phyloP scores from a whole-genome alignment of 805 yeast species.

The Hagleromyces aurorensis region DNA sequence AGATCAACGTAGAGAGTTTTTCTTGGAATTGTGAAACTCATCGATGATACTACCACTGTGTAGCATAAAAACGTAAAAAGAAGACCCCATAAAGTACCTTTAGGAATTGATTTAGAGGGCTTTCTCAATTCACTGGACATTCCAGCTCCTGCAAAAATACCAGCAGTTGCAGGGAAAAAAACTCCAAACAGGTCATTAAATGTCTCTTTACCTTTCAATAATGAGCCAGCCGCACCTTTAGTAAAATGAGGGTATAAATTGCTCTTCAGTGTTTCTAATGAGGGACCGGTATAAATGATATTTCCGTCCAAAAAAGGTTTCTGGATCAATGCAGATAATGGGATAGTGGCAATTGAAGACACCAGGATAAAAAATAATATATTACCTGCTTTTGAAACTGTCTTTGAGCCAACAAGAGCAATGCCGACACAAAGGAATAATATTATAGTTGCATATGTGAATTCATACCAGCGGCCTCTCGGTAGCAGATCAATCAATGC shows the following conservation, averaged over 20 bases:
- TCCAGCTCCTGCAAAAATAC: slow-evolving; percentile 96
- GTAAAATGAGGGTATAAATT: slow-evolving; percentile 80
- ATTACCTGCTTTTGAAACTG: slow-evolving; percentile 78
- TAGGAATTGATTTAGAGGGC: slow-evolving; percentile 86
- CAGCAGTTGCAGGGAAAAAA: slow-evolving; percentile 97
- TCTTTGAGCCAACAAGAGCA: slow-evolving; percentile 70
- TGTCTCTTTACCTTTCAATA: slow-evolving; percentile 51
- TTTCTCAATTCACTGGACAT: slow-evolving; percentile 90
- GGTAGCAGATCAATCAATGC: slow-evolving; percentile 51
- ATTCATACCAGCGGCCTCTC: slow-evolving; percentile 57
- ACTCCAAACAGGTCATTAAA: slow-evolving; percentile 87
- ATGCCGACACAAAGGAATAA: slow-evolving; percentile 65
- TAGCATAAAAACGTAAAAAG: slow-evolving; percentile 70
- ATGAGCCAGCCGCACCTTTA: slow-evolving; percentile 87
- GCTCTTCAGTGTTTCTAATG: slow-evolving; percentile 54
- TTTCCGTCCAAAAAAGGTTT: slow-evolving; percentile 52
- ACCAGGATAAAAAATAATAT: slow-evolving; percentile 59
- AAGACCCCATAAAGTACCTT: slow-evolving; percentile 86
- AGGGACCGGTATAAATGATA: slow-evolving; percentile 59
- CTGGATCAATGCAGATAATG: slow-evolving; percentile 63
- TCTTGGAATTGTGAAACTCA: slow-evolving; percentile 78
- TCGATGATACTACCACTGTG: slow-evolving; percentile 67
- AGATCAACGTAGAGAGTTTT: slow-evolving; percentile 68
- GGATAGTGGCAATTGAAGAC: slow-evolving; percentile 71
- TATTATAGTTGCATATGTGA: slow-evolving; percentile 63